A percentile compares a stretch with the other conserved stretches of the same genome.
Conservation (phyloP, 441 rosid species). For the Metrosideros polymorpha region DNA sequence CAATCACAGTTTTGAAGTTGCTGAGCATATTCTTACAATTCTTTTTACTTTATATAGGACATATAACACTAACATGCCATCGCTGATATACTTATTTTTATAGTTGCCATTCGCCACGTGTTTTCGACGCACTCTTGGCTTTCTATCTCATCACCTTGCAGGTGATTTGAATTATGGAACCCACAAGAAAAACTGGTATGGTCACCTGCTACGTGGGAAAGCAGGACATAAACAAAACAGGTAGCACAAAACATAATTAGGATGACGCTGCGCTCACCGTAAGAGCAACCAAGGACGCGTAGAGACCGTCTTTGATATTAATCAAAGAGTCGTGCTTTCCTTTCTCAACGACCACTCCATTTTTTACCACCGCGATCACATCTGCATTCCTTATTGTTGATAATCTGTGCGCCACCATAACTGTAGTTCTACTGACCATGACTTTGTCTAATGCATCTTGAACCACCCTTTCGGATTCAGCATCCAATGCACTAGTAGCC, state of each 20-base stretch:
- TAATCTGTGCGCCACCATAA: conserved; percentile 2
- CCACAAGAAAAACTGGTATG: neutral
- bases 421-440: conserved; percentile 4
- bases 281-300: neutral
- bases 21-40: neutral
- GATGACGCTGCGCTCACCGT: neutral
- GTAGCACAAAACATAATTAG: neutral
- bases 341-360: conserved; percentile 3
- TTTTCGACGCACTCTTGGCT: neutral
- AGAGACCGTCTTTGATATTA: conserved; percentile 1
- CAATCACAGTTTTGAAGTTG: neutral
- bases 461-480: conserved; percentile 9
- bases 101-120: neutral
- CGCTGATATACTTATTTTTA: neutral
- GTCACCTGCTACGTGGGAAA: neutral
- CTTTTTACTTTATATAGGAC: neutral
- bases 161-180: neutral
- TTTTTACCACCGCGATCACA: conserved; percentile 2
- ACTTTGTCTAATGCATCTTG: conserved; percentile 7
- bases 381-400: conserved; percentile 4
- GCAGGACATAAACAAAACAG: neutral
- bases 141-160: neutral
- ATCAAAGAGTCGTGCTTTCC: conserved; percentile 3
- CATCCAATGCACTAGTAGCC: conserved; percentile 7
- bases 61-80: neutral